phyloP scores from a whole-genome alignment of 768 basidiomycete genomes.

The Bullera alba region DNA sequence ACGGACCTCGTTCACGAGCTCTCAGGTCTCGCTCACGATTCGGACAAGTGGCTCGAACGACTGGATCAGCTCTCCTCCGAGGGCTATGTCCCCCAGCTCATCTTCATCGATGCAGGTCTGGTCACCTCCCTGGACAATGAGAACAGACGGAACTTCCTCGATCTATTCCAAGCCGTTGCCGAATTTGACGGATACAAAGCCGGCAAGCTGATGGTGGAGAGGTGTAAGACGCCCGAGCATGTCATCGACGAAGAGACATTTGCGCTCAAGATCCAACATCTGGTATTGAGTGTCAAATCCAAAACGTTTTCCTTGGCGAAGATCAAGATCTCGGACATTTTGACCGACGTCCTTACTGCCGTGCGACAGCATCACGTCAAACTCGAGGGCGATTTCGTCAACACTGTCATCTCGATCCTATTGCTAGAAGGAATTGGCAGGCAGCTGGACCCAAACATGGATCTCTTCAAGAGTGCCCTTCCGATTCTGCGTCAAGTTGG shows the following conservation, averaged over 20 bases:
- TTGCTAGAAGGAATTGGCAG: constrained; percentile 92
- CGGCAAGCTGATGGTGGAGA: constrained; percentile 91
- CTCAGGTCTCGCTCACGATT: constrained; percentile 53
- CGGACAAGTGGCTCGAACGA: constrained; percentile 61
- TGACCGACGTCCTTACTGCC: constrained; percentile 76
- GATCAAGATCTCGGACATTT: constrained; percentile 88
- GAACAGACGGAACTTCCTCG: constrained; percentile 90
- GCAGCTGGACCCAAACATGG: constrained; percentile 81
- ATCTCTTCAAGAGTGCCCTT: constrained; percentile 89
- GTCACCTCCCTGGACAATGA: constrained; percentile 73
- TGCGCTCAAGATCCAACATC: constrained; percentile 94
- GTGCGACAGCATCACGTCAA: constrained; percentile 92
- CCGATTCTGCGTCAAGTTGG: constrained; percentile 90
- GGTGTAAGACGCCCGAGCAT: constrained; percentile 82
- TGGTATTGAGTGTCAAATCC: constrained; percentile 84
- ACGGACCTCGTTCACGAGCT: constrained; percentile 62
- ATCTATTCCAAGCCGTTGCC: constrained; percentile 90
- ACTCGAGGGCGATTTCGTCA: constrained; percentile 97
- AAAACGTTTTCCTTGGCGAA: constrained; percentile 96
- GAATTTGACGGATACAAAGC: constrained; percentile 95
- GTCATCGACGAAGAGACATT: constrained; percentile 90
- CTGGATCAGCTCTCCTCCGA: constrained; percentile 57
- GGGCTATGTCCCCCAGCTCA: constrained; percentile 87
- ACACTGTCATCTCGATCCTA: constrained; percentile 90
- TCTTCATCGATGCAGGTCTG: constrained; percentile 94